Conservation (phyloP, 306 rosid genomes). For the Phaseolus lunatus region DNA sequence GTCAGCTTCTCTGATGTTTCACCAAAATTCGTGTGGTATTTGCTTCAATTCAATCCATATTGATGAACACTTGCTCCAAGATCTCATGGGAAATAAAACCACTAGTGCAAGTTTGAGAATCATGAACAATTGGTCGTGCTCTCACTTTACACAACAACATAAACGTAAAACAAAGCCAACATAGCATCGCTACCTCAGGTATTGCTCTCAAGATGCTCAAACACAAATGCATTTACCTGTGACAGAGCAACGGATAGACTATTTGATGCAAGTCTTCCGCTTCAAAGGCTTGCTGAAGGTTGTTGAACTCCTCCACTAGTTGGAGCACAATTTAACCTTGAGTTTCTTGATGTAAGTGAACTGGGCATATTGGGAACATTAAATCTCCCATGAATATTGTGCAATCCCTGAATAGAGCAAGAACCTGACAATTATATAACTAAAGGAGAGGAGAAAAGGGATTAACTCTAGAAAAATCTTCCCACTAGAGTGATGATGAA, state of each 20-base stretch:
- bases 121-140: too few species aligned
- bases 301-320: constrained; percentile 96
- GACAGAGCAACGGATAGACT: constrained; percentile 85
- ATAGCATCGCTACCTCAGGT: too few species aligned
- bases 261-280: constrained; percentile 87
- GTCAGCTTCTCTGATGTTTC: too few species aligned
- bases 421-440: constrained; percentile 53
- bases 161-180: too few species aligned
- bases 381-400: constrained; percentile 88
- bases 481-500: constrained; percentile 92
- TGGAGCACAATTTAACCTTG: constrained; percentile 75
- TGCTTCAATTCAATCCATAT: too few species aligned
- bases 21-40: too few species aligned
- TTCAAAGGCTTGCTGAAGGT: constrained; percentile 80
- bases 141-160: too few species aligned
- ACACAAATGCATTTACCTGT: constrained; percentile 64
- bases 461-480: constrained; percentile 47
- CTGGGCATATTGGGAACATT: constrained; percentile 88
- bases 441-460: constrained; percentile 41
- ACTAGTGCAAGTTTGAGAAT: too few species aligned
- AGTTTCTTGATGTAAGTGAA: constrained; percentile 77
- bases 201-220: constrained; percentile 31
- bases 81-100: too few species aligned
- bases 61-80: too few species aligned
- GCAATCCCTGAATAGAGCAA: constrained; percentile 75